Base-by-base conservation (phyloP, 1,284 basidiomycete genomes). In the Neotropicomus parvogracilis region DNA sequence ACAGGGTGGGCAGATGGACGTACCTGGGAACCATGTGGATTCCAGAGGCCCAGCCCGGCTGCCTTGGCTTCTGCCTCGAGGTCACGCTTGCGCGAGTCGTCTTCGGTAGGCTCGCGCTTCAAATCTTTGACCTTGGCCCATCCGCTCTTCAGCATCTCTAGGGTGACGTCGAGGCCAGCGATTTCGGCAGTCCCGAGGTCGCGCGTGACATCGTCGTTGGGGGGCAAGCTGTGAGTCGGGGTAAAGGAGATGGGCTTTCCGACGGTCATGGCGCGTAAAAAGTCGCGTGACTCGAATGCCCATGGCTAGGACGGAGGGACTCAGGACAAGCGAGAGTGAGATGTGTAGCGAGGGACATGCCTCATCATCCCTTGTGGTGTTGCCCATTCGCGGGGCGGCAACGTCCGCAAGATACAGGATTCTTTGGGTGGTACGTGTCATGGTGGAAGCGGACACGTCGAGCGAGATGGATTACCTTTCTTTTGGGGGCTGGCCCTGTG, bases 231-330 rank as follows among this genome's bases (percentile, higher is more conserved):
- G 68, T 91, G 88, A 21, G 80, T 79, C 10, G 88, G 82, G 12
- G 79, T 76, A 69, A 93, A 94, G 2, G 81, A 75, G 60, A 94
- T 79, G 69, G 95, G 85, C 64, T 95, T 95, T 55, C 94, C 95
- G 44, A 98, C 91, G 16, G 85, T 77, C 44, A 93, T 72, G 32
- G 82, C 73, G 41, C 95, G 86, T 32, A 98, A 77, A 69, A 86
- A 97, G 72, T 98, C 95, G 60, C 95, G 86, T 35, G 93, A 85
- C 63, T 95, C 89, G 64, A 89, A 97, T 5, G 94, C 91, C 80
- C 88, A 93, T 9, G 87, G 83, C 88, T 94, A 40, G 34, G 3
- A n/a, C 3, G 28, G 0, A 26, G 20, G 20, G 10, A 3, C 2
- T 63, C 3, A 57, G 45, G 3, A 33, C 1, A 13, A 16, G 16